A percentile compares a stretch with the other conserved stretches of the same genome.
Evolutionary conservation across 306 rosid genomes (phyloP).

Genomic region (Sechiopsis laciniata): DNA sequence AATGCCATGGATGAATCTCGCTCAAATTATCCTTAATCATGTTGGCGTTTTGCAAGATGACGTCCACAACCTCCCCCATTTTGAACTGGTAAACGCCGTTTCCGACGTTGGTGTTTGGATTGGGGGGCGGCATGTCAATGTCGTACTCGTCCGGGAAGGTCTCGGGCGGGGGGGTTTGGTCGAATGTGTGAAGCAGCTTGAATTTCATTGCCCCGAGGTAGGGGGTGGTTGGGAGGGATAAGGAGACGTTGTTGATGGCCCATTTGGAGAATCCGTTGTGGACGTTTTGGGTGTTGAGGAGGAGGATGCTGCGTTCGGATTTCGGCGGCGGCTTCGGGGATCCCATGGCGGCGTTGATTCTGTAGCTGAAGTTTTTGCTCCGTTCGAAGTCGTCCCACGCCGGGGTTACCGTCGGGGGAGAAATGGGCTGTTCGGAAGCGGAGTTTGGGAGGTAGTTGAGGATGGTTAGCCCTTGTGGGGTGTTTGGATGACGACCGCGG

Average conservation of each 20-base stretch:
- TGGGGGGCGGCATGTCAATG: slow-evolving; percentile 35
- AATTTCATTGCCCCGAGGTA: slow-evolving; percentile 53
- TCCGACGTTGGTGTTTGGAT: slow-evolving; percentile 33
- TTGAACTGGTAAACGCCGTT: slow-evolving; percentile 47
- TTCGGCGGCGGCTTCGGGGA: slow-evolving; percentile 49
- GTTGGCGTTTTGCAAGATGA: slow-evolving; percentile 66
- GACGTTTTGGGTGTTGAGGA: slow-evolving; percentile 72
- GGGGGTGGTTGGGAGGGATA: slow-evolving; percentile 57
- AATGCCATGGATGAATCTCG: slow-evolving; percentile 88
- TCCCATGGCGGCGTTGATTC: slow-evolving; percentile 49
- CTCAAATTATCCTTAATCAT: slow-evolving; percentile 32
- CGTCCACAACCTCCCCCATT: slow-evolving; percentile 37
- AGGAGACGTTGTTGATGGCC: slow-evolving; percentile 61
- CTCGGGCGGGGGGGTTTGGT: slow-evolving; percentile 36
- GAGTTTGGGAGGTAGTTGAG: slow-evolving; percentile 51
- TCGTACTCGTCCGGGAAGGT: slow-evolving; percentile 35
- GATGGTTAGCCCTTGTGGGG: slow-evolving; percentile 52
- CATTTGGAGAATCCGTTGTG: slow-evolving; percentile 47
- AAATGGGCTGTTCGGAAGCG: slow-evolving; percentile 47
- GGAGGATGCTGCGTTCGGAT: slow-evolving; percentile 38
- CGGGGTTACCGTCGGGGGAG: slow-evolving; percentile 61
- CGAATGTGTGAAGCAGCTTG: slow-evolving; percentile 28
- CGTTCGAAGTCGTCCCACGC: slow-evolving; percentile 50
- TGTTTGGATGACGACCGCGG: slow-evolving; percentile 52
- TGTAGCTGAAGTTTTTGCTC: slow-evolving; percentile 51